Evolutionary conservation across 139 green algal genomes (phyloP), one percentile per base, ranked within the genome.

Genomic region (Volvox africanus): DNA sequence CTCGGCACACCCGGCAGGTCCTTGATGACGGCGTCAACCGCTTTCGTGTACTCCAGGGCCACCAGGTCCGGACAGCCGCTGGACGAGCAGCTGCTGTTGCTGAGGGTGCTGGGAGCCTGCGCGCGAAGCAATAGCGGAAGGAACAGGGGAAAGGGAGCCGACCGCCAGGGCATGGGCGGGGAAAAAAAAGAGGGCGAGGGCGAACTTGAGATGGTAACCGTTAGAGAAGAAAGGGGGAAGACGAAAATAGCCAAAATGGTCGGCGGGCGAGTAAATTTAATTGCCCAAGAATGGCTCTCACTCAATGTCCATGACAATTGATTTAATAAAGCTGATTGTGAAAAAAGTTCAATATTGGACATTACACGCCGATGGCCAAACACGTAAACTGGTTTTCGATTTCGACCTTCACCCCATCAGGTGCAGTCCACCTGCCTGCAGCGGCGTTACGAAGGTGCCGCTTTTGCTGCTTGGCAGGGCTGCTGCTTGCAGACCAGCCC

Each of bases 381-480:
- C 65, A 24, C 65, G 21, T 30, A 73, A 6, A 12, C 5, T 28
- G 65, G 17, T 17, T 17, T 69, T 17, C 62, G 62, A 19, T 26
- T 26, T 19, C 62, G 62, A 17, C 17, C 62, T 19, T 17, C 62
- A 69, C 62, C 62, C 17, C 62, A 17, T 19, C n/a, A n/a, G n/a
- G n/a, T n/a, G n/a, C n/a, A 73, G 21, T 28, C 65, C 65, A 24
- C 65, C n/a, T 61, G 67, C 81, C 81, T 87, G 81, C 81, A 76
- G 65, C 37, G 81, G 81, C 0, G 81, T 87, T 0, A 87, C 61
- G 61, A 61, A 87, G 61, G 61, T 77, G 61, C 61, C 61, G 55
- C 2, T 87, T 18, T 1, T 6, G 30, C 16, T 32, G 61, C 81
- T 87, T 11, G 5, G 61, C 2, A 87, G 55, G 19, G 19, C 19